These are phyloP conservation scores for Ophiostoma ips DNA, from an alignment of 2,329 filamentous ascomycete species.

Conservation along the genomic window DNA sequence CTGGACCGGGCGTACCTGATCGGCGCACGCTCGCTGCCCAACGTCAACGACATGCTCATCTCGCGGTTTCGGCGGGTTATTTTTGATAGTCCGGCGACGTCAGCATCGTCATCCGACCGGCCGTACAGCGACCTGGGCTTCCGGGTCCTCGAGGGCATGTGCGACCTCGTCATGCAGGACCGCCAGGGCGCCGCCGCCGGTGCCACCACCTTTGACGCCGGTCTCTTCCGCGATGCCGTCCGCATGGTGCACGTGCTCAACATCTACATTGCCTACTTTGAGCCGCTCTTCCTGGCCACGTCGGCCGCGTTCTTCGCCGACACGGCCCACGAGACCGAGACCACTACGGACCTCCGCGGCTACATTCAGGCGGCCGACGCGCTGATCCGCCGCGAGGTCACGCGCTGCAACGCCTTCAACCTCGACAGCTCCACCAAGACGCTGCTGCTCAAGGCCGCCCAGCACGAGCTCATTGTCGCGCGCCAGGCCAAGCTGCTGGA, in stretches of 20 bases:
- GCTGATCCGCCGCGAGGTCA: slow-evolving; percentile 58
- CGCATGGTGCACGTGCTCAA: slow-evolving; percentile 75
- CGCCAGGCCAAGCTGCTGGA: slow-evolving; percentile 55
- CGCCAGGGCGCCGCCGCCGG: slow-evolving; percentile 40
- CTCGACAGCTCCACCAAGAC: slow-evolving; percentile 74
- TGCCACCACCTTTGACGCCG: slow-evolving; percentile 41
- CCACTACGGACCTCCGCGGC: slow-evolving; percentile 44
- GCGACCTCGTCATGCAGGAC: slow-evolving; percentile 60
- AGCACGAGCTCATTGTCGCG: slow-evolving; percentile 55
- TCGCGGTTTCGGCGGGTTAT: slow-evolving; percentile 54
- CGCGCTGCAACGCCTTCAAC: slow-evolving; percentile 65
- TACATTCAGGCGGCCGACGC: slow-evolving; percentile 60
- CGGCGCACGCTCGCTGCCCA: slow-evolving; percentile 51
- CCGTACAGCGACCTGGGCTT: slow-evolving; percentile 20
- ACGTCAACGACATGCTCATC: slow-evolving; percentile 71
- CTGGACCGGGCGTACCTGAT: slow-evolving; percentile 82
- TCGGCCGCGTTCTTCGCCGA: slow-evolving; percentile 55
- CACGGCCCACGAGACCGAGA: slow-evolving; percentile 55
- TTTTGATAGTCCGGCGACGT: slow-evolving; percentile 23
- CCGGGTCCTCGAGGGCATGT: slow-evolving; percentile 45
- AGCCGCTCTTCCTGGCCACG: slow-evolving; percentile 48
- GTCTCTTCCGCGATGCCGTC: slow-evolving; percentile 60
- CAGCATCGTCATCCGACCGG: not conserved
- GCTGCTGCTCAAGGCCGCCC: slow-evolving; percentile 58
- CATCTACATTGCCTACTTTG: slow-evolving; percentile 68